A percentile compares a stretch with the other conserved stretches of the same genome.
These are phyloP conservation scores for Puccinellia tenuiflora DNA, from an alignment of 176 grass and related monocot genomes.

Conservation along the genomic window DNA sequence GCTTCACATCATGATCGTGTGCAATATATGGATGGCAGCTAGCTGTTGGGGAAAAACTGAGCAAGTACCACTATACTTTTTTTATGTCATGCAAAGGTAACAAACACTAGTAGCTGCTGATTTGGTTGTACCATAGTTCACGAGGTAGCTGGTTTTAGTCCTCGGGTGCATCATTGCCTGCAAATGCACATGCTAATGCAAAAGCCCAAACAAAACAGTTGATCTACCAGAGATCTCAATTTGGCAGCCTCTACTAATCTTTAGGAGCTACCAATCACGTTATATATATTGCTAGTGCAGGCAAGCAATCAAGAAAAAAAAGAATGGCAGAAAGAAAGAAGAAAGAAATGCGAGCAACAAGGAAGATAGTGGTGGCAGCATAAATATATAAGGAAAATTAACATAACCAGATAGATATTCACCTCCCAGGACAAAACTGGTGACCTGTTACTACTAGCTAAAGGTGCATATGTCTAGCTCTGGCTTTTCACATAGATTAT, in stretches of 20 bases:
- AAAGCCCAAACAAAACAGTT: conserved; percentile 26
- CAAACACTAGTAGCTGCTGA: conserved; percentile 9
- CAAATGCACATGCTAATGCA: conserved; percentile 43
- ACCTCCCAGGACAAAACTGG: background rate
- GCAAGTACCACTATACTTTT: conserved; percentile 50
- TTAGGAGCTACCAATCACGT: conserved; percentile 22
- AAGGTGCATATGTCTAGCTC: conserved; percentile 5
- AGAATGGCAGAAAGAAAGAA: background rate
- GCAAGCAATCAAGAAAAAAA: conserved; percentile 24
- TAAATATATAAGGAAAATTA: conserved; percentile 35
- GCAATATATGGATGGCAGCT: conserved; percentile 30
- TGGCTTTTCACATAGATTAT: conserved; percentile 14
- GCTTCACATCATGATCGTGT: conserved; percentile 38
- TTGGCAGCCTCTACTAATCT: conserved; percentile 43
- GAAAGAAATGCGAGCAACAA: background rate
- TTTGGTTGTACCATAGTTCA: conserved; percentile 34
- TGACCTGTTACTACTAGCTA: conserved; percentile 21
- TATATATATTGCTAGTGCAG: conserved; percentile 18
- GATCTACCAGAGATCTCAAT: conserved; percentile 23
- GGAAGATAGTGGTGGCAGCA: conserved; percentile 19
- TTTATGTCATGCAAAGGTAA: conserved; percentile 45
- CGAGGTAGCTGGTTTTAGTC: conserved; percentile 32
- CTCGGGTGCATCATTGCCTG: conserved; percentile 29
- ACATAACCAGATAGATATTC: conserved; percentile 37
- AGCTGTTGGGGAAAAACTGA: conserved; percentile 48